Evolutionary conservation across 2,329 filamentous ascomycete genomes (phyloP).

Genomic region (Diaporthe destruens): DNA sequence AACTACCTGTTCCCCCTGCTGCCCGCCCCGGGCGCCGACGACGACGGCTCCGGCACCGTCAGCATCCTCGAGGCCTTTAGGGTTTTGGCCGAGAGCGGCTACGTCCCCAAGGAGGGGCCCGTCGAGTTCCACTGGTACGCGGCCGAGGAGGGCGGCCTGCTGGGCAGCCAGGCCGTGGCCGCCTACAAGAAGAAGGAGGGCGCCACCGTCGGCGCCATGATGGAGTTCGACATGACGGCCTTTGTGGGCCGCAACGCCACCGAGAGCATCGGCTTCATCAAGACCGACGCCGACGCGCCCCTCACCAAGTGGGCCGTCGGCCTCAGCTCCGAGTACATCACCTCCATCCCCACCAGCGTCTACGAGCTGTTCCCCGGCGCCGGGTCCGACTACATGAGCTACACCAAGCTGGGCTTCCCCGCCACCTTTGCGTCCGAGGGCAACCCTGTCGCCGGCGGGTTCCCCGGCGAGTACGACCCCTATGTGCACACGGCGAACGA

Average conservation of each 20-base stretch:
- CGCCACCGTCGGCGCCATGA: constrained; percentile 78
- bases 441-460: constrained; percentile 50
- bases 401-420: constrained; percentile 54
- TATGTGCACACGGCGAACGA: constrained; percentile 54
- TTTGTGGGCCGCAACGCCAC: constrained; percentile 54
- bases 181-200: constrained; percentile 72
- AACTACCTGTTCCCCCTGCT: constrained; percentile 78
- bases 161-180: constrained; percentile 81
- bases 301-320: constrained; percentile 53
- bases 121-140: constrained; percentile 88
- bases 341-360: constrained; percentile 51
- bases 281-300: constrained; percentile 52
- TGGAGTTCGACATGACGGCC: constrained; percentile 67
- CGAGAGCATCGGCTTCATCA: constrained; percentile 56
- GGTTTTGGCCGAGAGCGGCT: constrained; percentile 66
- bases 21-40: constrained; percentile 78
- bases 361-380: constrained; percentile 51
- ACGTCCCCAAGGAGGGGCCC: constrained; percentile 53
- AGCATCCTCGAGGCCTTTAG: constrained; percentile 80
- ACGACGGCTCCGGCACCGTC: constrained; percentile 79
- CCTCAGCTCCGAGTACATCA: constrained; percentile 53
- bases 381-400: constrained; percentile 58
- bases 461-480: constrained; percentile 53
- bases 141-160: constrained; percentile 83
- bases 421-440: constrained; percentile 55